phyloP scores from a whole-genome alignment of 352 stramenopile species.

The Globisporangium spiculum region DNA sequence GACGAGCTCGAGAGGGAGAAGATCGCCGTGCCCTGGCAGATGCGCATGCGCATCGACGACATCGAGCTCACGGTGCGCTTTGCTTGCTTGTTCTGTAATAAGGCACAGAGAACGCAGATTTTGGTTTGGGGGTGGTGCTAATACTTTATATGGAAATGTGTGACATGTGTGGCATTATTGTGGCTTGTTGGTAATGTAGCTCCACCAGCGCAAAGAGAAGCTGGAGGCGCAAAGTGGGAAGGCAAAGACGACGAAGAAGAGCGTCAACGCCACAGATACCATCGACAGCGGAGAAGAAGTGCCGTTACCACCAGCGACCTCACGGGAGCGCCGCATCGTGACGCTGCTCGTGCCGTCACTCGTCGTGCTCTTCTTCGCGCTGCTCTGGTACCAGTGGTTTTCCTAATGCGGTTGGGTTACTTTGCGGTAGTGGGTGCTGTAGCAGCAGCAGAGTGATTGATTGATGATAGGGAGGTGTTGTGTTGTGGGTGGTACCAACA shows the following conservation, averaged over 20 bases:
- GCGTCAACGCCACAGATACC: conserved; percentile 2
- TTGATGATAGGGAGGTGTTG: not conserved
- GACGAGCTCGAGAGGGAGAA: conserved; percentile 36
- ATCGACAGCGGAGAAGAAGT: conserved; percentile 5
- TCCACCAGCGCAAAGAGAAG: conserved; percentile 48
- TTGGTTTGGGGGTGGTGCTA: not conserved
- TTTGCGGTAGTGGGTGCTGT: not conserved
- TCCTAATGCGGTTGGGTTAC: conserved; percentile 10
- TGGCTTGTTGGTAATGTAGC: conserved; percentile 17
- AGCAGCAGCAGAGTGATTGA: not conserved
- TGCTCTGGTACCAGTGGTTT: conserved; percentile 46
- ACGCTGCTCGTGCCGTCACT: conserved; percentile 52
- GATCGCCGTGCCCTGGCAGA: conserved; percentile 56
- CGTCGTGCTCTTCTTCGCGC: conserved; percentile 36
- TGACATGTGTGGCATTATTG: not conserved
- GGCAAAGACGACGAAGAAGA: not conserved
- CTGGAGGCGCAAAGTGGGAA: conserved; percentile 18
- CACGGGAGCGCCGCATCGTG: conserved; percentile 24
- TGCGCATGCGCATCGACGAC: conserved; percentile 77
- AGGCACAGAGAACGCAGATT: not conserved
- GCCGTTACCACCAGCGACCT: conserved; percentile 18
- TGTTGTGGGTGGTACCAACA: not conserved
- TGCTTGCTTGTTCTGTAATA: not conserved
- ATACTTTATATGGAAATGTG: not conserved
- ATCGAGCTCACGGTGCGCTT: conserved; percentile 70